phyloP scores from a whole-genome alignment of 2,329 filamentous ascomycete species.

The Nemania serpens region DNA sequence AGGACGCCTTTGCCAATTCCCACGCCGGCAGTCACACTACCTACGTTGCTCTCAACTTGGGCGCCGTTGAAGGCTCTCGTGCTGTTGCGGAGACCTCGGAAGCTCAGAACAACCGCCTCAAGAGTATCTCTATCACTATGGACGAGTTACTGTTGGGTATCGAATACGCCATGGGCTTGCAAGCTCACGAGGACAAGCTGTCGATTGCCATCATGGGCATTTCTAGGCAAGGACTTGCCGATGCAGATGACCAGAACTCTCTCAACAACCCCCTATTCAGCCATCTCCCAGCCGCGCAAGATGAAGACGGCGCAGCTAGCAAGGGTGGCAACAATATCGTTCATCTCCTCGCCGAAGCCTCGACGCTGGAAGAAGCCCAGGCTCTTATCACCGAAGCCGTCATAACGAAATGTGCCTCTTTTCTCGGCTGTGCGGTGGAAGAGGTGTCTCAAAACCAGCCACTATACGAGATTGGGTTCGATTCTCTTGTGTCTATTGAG shows the following conservation, averaged over 20 bases:
- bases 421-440: slow-evolving; percentile 13
- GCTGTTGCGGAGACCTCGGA: slow-evolving; percentile 11
- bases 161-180: slow-evolving; percentile 28
- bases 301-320: background rate
- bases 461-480: slow-evolving; percentile 17
- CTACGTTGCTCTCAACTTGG: slow-evolving; percentile 25
- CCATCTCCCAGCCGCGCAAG: slow-evolving; percentile 21
- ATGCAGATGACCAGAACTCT: slow-evolving; percentile 19
- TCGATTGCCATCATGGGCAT: slow-evolving; percentile 27
- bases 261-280: slow-evolving; percentile 22
- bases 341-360: slow-evolving; percentile 1
- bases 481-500: slow-evolving; percentile 29
- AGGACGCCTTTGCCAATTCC: slow-evolving; percentile 27
- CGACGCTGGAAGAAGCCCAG: slow-evolving; percentile 25
- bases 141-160: slow-evolving; percentile 20
- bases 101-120: slow-evolving; percentile 16
- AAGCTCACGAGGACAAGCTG: slow-evolving; percentile 15
- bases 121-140: slow-evolving; percentile 26
- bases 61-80: slow-evolving; percentile 22
- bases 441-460: slow-evolving; percentile 21
- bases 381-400: slow-evolving; percentile 19
- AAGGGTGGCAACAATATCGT: background rate
- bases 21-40: slow-evolving; percentile 9
- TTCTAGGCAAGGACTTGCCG: slow-evolving; percentile 24
- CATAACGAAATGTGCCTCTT: slow-evolving; percentile 21